A percentile compares a stretch with the other conserved stretches of the same genome.
Conservation (phyloP, 805 yeast genomes). For the Nakazawaea peltata region DNA sequence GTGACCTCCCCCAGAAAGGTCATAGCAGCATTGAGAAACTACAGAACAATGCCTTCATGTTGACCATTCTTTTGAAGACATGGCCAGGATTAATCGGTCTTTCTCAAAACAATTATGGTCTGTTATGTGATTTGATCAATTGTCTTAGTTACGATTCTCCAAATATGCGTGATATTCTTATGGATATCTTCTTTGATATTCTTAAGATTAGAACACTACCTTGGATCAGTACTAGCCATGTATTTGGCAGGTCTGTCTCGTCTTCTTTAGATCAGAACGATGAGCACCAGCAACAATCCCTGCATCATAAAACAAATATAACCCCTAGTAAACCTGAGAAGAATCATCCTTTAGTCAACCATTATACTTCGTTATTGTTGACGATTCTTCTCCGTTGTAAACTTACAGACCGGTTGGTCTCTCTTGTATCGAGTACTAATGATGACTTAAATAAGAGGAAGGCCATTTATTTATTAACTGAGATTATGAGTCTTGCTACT, state of each 20-base stretch:
- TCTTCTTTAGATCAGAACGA: neutral
- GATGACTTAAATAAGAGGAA: constrained; percentile 44
- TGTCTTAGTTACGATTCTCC: constrained; percentile 57
- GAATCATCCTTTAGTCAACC: constrained; percentile 42
- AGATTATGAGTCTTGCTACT: constrained; percentile 46
- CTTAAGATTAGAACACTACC: constrained; percentile 53
- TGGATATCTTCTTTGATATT: constrained; percentile 67
- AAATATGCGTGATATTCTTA: constrained; percentile 47
- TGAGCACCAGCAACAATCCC: neutral
- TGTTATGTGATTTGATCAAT: constrained; percentile 48
- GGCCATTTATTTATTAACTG: constrained; percentile 58
- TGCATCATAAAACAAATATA: constrained; percentile 4
- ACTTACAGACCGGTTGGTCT: constrained; percentile 38
- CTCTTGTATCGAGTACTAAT: constrained; percentile 29
- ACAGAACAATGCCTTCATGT: constrained; percentile 49
- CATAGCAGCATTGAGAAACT: constrained; percentile 45
- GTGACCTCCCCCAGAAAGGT: constrained; percentile 46
- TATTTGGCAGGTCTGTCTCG: constrained; percentile 16
- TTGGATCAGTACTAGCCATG: constrained; percentile 26
- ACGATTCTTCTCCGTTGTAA: constrained; percentile 48
- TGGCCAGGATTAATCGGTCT: constrained; percentile 73
- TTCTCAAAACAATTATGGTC: constrained; percentile 45
- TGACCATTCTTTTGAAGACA: constrained; percentile 55
- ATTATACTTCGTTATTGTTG: constrained; percentile 57
- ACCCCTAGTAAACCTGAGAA: constrained; percentile 23